Evolutionary conservation across 2,329 filamentous ascomycete species (phyloP), one percentile per base, ranked within the genome.

Genomic region (Trichoderma polysporum): DNA sequence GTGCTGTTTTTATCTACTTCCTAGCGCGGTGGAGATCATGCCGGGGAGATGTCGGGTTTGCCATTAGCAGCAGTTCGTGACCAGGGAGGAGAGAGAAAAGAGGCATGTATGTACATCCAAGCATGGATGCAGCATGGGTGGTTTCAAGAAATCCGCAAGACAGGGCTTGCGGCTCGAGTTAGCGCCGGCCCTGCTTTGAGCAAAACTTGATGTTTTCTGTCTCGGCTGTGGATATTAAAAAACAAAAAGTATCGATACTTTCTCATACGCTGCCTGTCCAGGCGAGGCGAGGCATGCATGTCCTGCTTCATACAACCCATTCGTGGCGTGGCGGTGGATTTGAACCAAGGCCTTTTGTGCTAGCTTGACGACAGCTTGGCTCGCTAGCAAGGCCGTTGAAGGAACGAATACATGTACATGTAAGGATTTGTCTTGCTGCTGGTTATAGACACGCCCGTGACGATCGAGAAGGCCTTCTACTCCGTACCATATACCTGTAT

Each of bases 31-130:
- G 60, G 60, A 47, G 60, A 37, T 65, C 17, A 53, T 45, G 37
- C 60, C 60, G 66, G 66, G 60, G 66, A 65, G 60, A 58, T 53
- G 45, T 45, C 60, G 59, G 41, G 41, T 58, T 65, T 29, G 52
- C 25, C 37, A 41, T 29, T 54, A 54, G 60, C 22, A 54, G 49
- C 27, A 63, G 58, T 67, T 57, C 41, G 33, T 41, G 39, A 19
- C 52, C 49, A n/a, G 57, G 65, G 65, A 49, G 37, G n/a, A 13
- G 39, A 57, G 33, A 41, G 53, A 58, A 29, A 27, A 47, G 22
- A 41, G 37, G 25, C 25, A 25, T 50, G 25, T 27, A 25, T 50
- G 25, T 27, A 27, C 47, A 53, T 19, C 17, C 27, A 53, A 19
- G 27, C 50, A 52, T 52, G 25, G 39, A 19, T 45, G n/a, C 17